phyloP scores from a whole-genome alignment of 2,329 filamentous ascomycete genomes.

The Cercospora zeina region DNA sequence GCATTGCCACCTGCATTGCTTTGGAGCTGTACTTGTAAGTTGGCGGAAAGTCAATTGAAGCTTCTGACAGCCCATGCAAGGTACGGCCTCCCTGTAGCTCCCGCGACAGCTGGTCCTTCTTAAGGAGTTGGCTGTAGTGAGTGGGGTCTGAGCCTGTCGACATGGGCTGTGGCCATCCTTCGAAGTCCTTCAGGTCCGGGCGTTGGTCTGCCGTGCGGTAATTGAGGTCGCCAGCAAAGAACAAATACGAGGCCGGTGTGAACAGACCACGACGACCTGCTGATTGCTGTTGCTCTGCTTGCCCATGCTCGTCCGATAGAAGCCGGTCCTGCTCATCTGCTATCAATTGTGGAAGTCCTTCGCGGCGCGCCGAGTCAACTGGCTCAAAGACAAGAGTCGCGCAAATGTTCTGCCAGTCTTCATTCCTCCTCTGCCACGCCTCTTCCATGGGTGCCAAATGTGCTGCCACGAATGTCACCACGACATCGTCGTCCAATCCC shows the following conservation, averaged over 20 bases:
- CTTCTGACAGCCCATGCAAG: slow-evolving; percentile 76
- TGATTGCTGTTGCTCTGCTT: background rate
- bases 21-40: slow-evolving; percentile 82
- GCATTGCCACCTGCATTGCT: slow-evolving; percentile 37
- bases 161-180: slow-evolving; percentile 63
- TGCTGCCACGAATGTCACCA: slow-evolving; percentile 81
- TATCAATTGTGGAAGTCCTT: slow-evolving; percentile 29
- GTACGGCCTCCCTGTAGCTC: slow-evolving; percentile 70
- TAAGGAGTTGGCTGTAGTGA: slow-evolving; percentile 68
- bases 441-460: slow-evolving; percentile 88
- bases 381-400: slow-evolving; percentile 70
- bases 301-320: slow-evolving; percentile 8
- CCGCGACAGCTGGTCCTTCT: slow-evolving; percentile 73
- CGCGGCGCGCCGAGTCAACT: slow-evolving; percentile 11
- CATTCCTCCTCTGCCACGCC: slow-evolving; percentile 71
- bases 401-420: slow-evolving; percentile 85
- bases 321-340: slow-evolving; percentile 25
- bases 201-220: slow-evolving; percentile 80
- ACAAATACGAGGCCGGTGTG: slow-evolving; percentile 71
- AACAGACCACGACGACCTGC: slow-evolving; percentile 57
- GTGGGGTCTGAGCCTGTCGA: slow-evolving; percentile 53
- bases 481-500: slow-evolving; percentile 55
- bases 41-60: slow-evolving; percentile 74
- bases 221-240: slow-evolving; percentile 90
- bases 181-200: slow-evolving; percentile 53